Evolutionary conservation across 2,329 filamentous ascomycete species (phyloP).

Genomic region (Colletotrichum cordylinicola): DNA sequence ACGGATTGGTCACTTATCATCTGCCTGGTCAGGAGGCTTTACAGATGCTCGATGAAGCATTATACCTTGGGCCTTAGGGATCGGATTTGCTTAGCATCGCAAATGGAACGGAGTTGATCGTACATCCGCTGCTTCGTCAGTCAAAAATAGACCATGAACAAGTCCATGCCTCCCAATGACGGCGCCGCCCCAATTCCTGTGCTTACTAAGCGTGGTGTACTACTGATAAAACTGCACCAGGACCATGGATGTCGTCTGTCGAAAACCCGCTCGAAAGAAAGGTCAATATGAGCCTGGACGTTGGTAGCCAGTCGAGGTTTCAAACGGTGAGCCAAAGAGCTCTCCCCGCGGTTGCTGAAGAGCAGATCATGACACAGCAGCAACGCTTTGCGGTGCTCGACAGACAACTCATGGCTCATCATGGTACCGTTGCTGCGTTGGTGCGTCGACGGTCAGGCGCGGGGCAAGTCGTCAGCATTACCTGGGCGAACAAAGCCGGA

Average conservation of each 20-base stretch:
- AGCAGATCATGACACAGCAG: neutral
- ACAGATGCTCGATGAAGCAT: slow-evolving; percentile 24
- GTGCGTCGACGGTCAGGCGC: neutral
- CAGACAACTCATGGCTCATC: neutral
- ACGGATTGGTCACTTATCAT: slow-evolving; percentile 21
- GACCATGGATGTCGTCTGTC: neutral
- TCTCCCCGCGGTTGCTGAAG: neutral
- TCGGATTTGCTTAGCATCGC: slow-evolving; percentile 24
- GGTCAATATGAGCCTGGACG: neutral
- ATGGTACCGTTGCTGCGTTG: neutral
- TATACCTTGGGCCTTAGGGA: slow-evolving; percentile 24
- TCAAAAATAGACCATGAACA: slow-evolving; percentile 22
- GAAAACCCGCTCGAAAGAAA: neutral
- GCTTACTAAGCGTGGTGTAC: neutral
- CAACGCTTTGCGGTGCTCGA: neutral
- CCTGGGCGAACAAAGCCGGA: neutral
- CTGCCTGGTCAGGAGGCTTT: slow-evolving; percentile 24
- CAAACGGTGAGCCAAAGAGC: neutral
- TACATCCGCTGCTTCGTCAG: slow-evolving; percentile 22
- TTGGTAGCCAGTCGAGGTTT: neutral
- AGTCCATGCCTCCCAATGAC: slow-evolving; percentile 15
- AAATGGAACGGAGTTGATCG: slow-evolving; percentile 25
- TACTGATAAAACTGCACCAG: neutral
- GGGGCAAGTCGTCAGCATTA: neutral
- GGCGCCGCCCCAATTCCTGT: neutral